Evolutionary conservation across 768 basidiomycete genomes (phyloP).

Genomic region (Terana coerulea): DNA sequence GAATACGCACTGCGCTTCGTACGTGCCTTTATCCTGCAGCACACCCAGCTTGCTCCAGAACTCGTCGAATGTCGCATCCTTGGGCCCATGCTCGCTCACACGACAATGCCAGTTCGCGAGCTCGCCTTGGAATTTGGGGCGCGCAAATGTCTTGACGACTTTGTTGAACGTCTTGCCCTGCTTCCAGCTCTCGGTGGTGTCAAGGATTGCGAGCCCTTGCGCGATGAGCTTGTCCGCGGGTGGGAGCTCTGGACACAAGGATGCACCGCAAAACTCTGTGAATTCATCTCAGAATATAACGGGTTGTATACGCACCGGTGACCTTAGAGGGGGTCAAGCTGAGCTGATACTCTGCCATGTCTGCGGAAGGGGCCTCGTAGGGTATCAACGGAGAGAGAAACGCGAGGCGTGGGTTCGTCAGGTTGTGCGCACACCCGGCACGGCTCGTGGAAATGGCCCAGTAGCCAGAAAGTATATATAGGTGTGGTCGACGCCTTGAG

Average conservation of each 20-base stretch:
- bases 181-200: constrained; percentile 59
- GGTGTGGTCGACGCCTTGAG: no score
- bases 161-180: constrained; percentile 57
- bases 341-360: constrained; percentile 30
- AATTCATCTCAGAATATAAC: not conserved
- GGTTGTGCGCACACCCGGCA: no score
- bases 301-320: constrained; percentile 29
- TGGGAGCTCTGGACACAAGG: constrained; percentile 48
- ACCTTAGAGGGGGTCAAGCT: constrained; percentile 36
- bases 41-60: constrained; percentile 66
- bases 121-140: constrained; percentile 49
- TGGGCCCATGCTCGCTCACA: constrained; percentile 56
- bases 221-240: constrained; percentile 53
- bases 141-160: constrained; percentile 52
- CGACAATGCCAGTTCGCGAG: constrained; percentile 67
- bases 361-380: not conserved
- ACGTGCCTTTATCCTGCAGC: constrained; percentile 61
- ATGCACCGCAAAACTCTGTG: not conserved
- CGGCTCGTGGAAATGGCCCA: no score
- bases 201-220: constrained; percentile 52
- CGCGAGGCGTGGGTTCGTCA: not conserved
- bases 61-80: constrained; percentile 71
- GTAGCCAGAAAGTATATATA: no score
- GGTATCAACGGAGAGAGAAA: constrained; percentile 3
- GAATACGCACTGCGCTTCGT: constrained; percentile 60